Evolutionary conservation across 306 rosid genomes (phyloP), one percentile per base, ranked within the genome.

Genomic region (Medicago arabica): DNA sequence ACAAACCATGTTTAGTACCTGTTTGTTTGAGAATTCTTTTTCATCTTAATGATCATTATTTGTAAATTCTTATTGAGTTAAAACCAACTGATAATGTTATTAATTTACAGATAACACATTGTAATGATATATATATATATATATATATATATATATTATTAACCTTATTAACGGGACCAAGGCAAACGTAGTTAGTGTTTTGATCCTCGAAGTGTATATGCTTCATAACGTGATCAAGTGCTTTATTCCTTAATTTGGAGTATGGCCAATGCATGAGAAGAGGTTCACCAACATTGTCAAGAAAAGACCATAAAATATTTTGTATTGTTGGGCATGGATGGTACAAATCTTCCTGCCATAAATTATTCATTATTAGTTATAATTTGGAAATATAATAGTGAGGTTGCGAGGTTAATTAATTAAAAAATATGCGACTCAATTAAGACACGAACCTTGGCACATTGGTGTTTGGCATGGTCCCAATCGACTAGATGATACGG

Each of bases 1-100:
- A 72, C 93, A 88, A 60, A 92, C 76, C 97, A 92, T 89, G 89
- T 92, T 92, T 50, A 92, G 70, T 39, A 86, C 91, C 93, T 51
- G 19, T 57, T 34, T 34, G 38, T 5, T 55, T 55, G 19, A 18
- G 4, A 21, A 28, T 14, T 34, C 13, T 13, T 47, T 14, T 47
- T 47, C 53, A 47, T 44, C 5, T 34, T 34, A 4, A 9, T 44
- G 4, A 44, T 43, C 47, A 43, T 43, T 4, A 43, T 12, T 2
- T 43, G 31, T 28, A 28, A 28, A 28, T 0, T 28, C 4, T 28
- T 28, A 28, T 3, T 28, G 4, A 28, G 31, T 28, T 28, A 3
- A 28, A 28, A 28, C 3, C 31, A 28, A 0, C 0, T 3, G 31
- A 28, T 28, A 3, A 28, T 28, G 38, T 34, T 5, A 34, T 5